These are phyloP conservation scores for Gryganskiella cystojenkinii DNA, from an alignment of 192 early-diverging fungal species.

Conservation along the genomic window DNA sequence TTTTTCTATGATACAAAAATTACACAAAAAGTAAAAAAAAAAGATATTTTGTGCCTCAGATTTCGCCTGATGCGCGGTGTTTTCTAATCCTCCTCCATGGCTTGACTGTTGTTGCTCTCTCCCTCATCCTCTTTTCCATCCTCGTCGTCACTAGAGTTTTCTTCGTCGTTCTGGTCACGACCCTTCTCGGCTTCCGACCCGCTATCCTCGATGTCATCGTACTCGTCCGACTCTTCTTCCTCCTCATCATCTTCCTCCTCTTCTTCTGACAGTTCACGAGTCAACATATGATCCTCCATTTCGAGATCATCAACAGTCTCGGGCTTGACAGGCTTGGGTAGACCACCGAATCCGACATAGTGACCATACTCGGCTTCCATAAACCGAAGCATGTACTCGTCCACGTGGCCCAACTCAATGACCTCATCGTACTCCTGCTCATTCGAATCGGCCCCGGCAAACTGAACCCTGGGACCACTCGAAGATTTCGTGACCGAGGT, in stretches of 20 bases:
- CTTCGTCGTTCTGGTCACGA: slow-evolving; percentile 9
- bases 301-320: slow-evolving; percentile 9
- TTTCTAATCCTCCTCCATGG: slow-evolving; percentile 1
- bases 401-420: slow-evolving; percentile 72
- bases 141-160: not conserved
- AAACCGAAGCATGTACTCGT: slow-evolving; percentile 79
- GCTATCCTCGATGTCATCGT: slow-evolving; percentile 3
- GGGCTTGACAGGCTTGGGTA: slow-evolving; percentile 31
- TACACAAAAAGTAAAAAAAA: too few species aligned
- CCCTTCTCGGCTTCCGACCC: not conserved
- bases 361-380: slow-evolving; percentile 64
- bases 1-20: too few species aligned
- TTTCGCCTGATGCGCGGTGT: too few species aligned
- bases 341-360: slow-evolving; percentile 65
- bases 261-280: not conserved
- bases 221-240: slow-evolving; percentile 14
- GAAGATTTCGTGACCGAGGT: slow-evolving; percentile 17
- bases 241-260: slow-evolving; percentile 28
- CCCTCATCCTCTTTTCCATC: not conserved
- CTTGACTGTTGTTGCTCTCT: not conserved
- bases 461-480: slow-evolving; percentile 25
- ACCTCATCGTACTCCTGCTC: slow-evolving; percentile 45
- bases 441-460: slow-evolving; percentile 6
- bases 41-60: too few species aligned
- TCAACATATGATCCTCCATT: not conserved